Conservation (phyloP, 306 rosid species). For the Alnus glutinosa region DNA sequence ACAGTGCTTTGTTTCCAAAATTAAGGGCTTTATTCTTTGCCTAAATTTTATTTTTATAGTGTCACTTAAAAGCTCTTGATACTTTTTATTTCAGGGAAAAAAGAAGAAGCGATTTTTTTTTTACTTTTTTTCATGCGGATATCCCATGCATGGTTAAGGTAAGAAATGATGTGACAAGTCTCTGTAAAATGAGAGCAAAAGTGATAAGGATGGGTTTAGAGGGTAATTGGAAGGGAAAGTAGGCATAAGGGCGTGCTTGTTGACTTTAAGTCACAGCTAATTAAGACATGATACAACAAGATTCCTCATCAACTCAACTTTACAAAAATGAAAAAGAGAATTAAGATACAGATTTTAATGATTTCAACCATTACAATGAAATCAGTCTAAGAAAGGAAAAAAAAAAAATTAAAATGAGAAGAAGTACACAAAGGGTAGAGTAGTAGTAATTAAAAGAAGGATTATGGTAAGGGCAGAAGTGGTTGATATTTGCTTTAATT, state of each 20-base stretch:
- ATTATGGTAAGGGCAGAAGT: not conserved
- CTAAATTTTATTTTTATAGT: too few relatives aligned
- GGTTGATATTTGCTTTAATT: not conserved
- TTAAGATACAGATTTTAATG: conserved; percentile 28
- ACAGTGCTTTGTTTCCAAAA: not conserved
- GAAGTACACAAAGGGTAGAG: not conserved
- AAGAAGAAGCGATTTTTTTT: too few relatives aligned
- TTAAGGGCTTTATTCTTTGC: not conserved
- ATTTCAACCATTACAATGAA: conserved; percentile 24
- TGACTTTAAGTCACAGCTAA: conserved; percentile 7
- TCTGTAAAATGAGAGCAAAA: not conserved
- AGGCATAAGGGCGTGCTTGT: not conserved
- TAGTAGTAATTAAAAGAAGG: not conserved
- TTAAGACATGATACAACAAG: not conserved
- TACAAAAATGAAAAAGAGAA: not conserved
- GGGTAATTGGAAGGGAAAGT: not conserved
- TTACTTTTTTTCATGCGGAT: too few relatives aligned
- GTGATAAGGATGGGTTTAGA: not conserved
- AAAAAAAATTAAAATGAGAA: conserved; percentile 2
- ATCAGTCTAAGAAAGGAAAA: not conserved
- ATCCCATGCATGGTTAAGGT: too few relatives aligned
- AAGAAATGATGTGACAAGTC: not conserved
- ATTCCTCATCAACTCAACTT: conserved; percentile 5
- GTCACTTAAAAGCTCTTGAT: too few relatives aligned
- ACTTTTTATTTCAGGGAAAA: too few relatives aligned